These are phyloP conservation scores for Lepidium aucheri DNA, from an alignment of 345 rosid species.

Conservation along the genomic window DNA sequence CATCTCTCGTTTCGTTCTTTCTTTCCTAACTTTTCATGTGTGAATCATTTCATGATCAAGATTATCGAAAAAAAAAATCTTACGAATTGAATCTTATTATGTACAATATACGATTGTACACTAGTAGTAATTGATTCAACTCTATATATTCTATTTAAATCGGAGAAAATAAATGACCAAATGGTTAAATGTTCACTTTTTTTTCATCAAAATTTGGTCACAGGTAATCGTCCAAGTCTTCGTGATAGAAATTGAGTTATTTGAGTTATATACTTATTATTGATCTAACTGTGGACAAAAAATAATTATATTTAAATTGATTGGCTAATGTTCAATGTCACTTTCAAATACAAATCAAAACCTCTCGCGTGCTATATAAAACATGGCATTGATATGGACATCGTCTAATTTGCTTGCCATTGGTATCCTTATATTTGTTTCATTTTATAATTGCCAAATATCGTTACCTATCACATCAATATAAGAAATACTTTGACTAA, in stretches of 20 bases:
- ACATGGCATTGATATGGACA: slow-evolving; percentile 23
- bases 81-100: background rate
- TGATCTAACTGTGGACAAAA: no score
- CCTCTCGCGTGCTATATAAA: slow-evolving; percentile 14
- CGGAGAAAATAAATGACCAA: no score
- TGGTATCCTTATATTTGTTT: background rate
- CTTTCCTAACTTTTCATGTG: background rate
- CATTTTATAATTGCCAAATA: background rate
- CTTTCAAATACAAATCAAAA: slow-evolving; percentile 1
- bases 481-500: slow-evolving; percentile 7
- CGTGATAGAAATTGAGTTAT: no score
- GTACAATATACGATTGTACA: no score
- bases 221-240: no score
- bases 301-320: background rate
- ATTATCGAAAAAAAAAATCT: background rate
- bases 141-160: no score
- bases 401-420: background rate
- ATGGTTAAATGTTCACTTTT: no score
- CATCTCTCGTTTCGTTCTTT: background rate
- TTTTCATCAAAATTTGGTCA: no score
- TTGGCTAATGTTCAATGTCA: background rate
- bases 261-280: no score
- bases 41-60: background rate
- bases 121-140: no score
- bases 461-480: slow-evolving; percentile 8